phyloP scores from a whole-genome alignment of 352 stramenopile species.

The Phytophthora pini region DNA sequence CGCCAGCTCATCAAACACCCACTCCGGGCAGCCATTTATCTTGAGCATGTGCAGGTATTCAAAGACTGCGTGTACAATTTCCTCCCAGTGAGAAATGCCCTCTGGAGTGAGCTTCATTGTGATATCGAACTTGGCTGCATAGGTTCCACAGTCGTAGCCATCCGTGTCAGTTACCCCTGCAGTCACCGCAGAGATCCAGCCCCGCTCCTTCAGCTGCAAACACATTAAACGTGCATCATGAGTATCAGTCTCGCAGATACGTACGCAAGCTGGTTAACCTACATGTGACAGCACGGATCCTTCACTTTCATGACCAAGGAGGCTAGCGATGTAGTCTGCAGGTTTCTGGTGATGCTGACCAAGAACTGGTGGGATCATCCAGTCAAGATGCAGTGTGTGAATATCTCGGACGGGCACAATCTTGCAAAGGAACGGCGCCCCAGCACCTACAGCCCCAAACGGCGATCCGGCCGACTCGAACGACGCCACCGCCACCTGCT shows the following conservation, averaged over 20 bases:
- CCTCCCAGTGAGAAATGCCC: constrained; percentile 65
- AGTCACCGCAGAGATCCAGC: constrained; percentile 80
- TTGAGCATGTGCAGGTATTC: constrained; percentile 73
- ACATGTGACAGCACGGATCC: constrained; percentile 84
- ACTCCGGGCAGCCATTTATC: constrained; percentile 56
- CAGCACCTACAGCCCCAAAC: constrained; percentile 54
- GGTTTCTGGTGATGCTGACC: constrained; percentile 79
- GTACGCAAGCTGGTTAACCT: constrained; percentile 11
- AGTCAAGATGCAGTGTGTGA: constrained; percentile 76
- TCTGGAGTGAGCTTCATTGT: constrained; percentile 78
- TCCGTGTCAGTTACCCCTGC: constrained; percentile 77
- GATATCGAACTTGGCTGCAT: constrained; percentile 71
- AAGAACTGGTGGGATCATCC: constrained; percentile 80
- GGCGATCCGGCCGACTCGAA: constrained; percentile 52
- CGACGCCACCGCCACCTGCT: constrained; percentile 46
- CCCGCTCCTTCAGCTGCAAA: constrained; percentile 71
- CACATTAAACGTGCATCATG: background rate
- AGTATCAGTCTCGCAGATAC: constrained; percentile 13
- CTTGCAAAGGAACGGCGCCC: constrained; percentile 59
- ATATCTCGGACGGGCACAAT: constrained; percentile 82
- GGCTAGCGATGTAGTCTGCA: constrained; percentile 78
- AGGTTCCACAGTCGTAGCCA: constrained; percentile 74
- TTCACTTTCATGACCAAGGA: constrained; percentile 86
- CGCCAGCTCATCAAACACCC: constrained; percentile 79
- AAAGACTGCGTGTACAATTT: constrained; percentile 68